Percentiles rank a stretch among this genome's conserved stretches.
These are phyloP conservation scores for Fusarium nisikadoi DNA, from an alignment of 2,329 filamentous ascomycete species.

Conservation along the genomic window DNA sequence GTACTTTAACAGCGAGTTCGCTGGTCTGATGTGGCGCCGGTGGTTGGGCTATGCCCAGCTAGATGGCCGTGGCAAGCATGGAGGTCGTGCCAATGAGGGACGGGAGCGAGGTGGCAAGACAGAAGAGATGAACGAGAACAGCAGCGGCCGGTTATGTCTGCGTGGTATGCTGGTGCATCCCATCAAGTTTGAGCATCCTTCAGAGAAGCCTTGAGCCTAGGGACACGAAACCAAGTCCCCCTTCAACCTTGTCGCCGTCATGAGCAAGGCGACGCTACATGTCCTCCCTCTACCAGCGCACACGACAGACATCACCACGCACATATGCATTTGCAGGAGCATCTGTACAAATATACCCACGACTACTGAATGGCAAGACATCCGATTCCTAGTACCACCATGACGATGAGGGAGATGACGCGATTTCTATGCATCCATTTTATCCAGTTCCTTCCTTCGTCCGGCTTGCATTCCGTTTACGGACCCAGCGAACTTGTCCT, in stretches of 20 bases:
- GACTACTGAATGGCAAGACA: slow-evolving; percentile 41
- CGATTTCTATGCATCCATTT: slow-evolving; percentile 40
- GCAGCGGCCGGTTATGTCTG: slow-evolving; percentile 77
- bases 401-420: slow-evolving; percentile 35
- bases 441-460: slow-evolving; percentile 38
- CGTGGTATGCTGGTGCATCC: slow-evolving; percentile 85
- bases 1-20: slow-evolving; percentile 86
- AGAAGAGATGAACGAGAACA: slow-evolving; percentile 57
- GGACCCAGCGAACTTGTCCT: slow-evolving; percentile 40
- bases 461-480: slow-evolving; percentile 39
- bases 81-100: slow-evolving; percentile 61
- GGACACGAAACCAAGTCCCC: background rate
- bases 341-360: slow-evolving; percentile 48
- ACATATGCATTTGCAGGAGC: slow-evolving; percentile 46
- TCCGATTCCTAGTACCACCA: slow-evolving; percentile 34
- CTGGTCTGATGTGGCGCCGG: slow-evolving; percentile 79
- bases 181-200: slow-evolving; percentile 73
- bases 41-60: slow-evolving; percentile 74
- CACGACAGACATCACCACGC: slow-evolving; percentile 44
- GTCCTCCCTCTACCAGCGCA: slow-evolving; percentile 35
- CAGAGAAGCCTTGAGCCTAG: slow-evolving; percentile 49
- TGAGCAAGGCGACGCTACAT: slow-evolving; percentile 43
- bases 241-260: slow-evolving; percentile 38
- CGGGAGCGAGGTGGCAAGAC: slow-evolving; percentile 61
- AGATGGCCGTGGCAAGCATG: slow-evolving; percentile 60